A percentile compares a stretch with the other conserved stretches of the same genome.
Conservation (phyloP, 208 protist genomes). For the Leishmania major region DNA sequence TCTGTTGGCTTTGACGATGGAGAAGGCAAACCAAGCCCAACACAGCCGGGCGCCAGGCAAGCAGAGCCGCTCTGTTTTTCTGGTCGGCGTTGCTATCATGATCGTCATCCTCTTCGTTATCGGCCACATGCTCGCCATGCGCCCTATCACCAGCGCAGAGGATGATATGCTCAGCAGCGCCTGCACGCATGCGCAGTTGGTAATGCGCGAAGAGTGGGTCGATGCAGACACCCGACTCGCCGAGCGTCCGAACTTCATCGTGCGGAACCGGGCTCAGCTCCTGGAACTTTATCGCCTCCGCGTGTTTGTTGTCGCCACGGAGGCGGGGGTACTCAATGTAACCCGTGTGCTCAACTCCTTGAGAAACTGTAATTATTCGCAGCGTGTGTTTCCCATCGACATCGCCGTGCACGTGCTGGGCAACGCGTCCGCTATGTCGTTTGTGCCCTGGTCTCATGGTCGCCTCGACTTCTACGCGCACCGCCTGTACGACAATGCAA, state of each 20-base stretch:
- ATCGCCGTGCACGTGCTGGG: slow-evolving; percentile 42
- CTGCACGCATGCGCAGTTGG: not conserved
- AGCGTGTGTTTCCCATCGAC: slow-evolving; percentile 34
- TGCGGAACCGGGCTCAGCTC: slow-evolving; percentile 8
- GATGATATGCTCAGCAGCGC: slow-evolving; percentile 23
- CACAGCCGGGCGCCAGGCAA: not conserved
- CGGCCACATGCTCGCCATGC: slow-evolving; percentile 24
- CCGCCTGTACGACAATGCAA: slow-evolving; percentile 17
- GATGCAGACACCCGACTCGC: slow-evolving; percentile 20
- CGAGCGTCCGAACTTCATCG: not conserved
- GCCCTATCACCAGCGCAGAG: slow-evolving; percentile 34
- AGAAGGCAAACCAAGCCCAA: not conserved
- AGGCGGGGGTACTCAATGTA: slow-evolving; percentile 9
- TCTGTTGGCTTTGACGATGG: not conserved
- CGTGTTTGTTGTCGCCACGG: slow-evolving; percentile 22
- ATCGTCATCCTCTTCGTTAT: slow-evolving; percentile 16
- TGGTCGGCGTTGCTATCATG: slow-evolving; percentile 15
- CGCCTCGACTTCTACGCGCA: slow-evolving; percentile 41
- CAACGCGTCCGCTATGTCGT: slow-evolving; percentile 13
- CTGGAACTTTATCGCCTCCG: slow-evolving; percentile 34
- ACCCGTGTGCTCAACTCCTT: slow-evolving; percentile 29
- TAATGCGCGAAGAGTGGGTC: slow-evolving; percentile 29
- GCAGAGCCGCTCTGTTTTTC: not conserved
- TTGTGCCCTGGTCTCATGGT: slow-evolving; percentile 47
- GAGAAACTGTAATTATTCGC: slow-evolving; percentile 32